Evolutionary conservation across 2,329 filamentous ascomycete species (phyloP).

Genomic region (Juglanconis oblonga): DNA sequence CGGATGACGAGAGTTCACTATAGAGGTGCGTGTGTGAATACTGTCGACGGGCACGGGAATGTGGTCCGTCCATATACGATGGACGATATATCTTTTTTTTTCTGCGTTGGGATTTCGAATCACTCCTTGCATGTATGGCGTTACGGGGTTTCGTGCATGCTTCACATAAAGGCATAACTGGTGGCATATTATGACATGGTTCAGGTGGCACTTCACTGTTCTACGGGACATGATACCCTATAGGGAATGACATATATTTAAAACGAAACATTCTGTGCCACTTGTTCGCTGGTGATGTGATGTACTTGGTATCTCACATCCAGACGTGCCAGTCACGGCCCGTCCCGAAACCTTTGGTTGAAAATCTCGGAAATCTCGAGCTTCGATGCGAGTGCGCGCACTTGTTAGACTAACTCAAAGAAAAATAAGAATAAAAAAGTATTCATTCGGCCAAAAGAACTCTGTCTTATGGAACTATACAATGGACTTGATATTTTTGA

Average conservation of each 20-base stretch:
- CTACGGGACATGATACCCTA: constrained; percentile 17
- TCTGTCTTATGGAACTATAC: too few species aligned
- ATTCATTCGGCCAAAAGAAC: too few species aligned
- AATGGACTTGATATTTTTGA: background rate
- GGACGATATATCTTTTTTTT: background rate
- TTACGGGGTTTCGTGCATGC: constrained; percentile 2
- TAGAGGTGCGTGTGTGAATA: background rate
- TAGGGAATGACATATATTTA: constrained; percentile 4
- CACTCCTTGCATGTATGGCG: constrained; percentile 16
- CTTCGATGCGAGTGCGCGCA: background rate
- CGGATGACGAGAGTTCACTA: background rate
- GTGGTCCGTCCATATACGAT: background rate
- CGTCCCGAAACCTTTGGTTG: background rate
- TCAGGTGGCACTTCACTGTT: constrained; percentile 10
- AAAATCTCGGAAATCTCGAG: background rate
- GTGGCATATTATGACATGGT: constrained; percentile 1
- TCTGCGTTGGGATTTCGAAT: background rate
- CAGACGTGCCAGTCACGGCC: background rate
- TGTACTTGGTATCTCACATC: background rate
- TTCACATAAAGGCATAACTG: background rate
- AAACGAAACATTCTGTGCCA: background rate
- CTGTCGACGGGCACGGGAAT: background rate
- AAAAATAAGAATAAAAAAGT: background rate
- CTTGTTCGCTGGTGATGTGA: background rate
- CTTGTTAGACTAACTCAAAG: background rate